These are phyloP conservation scores for Phialophora verrucosa DNA, from an alignment of 2,329 filamentous ascomycete genomes.

Conservation along the genomic window DNA sequence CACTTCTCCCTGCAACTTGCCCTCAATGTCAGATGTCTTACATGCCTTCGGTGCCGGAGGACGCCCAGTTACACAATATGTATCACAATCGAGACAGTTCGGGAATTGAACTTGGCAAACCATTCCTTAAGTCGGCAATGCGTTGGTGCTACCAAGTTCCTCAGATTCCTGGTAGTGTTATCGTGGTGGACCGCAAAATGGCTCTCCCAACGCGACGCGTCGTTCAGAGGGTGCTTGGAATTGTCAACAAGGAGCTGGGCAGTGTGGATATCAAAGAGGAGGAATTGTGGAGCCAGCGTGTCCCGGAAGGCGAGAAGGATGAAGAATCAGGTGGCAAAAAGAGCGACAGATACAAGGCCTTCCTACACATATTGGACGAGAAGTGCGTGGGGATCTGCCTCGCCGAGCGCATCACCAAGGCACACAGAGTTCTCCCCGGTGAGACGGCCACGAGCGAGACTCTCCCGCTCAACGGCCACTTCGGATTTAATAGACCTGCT, in stretches of 20 bases:
- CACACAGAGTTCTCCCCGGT: constrained; percentile 52
- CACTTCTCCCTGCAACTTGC: constrained; percentile 60
- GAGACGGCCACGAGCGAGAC: constrained; percentile 31
- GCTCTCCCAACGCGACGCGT: constrained; percentile 57
- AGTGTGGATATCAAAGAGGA: constrained; percentile 65
- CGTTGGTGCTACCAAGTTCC: constrained; percentile 59
- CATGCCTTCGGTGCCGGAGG: constrained; percentile 65
- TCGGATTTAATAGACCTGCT: constrained; percentile 20
- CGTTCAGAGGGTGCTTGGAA: constrained; percentile 63
- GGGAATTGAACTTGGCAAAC: constrained; percentile 66
- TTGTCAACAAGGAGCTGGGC: constrained; percentile 67
- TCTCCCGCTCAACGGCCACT: constrained; percentile 30
- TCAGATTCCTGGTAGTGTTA: constrained; percentile 59
- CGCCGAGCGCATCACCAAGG: constrained; percentile 65
- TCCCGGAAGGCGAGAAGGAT: constrained; percentile 43
- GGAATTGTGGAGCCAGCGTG: constrained; percentile 61
- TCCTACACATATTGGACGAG: constrained; percentile 64
- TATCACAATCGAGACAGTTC: constrained; percentile 67
- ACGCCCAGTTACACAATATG: constrained; percentile 66
- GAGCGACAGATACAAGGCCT: constrained; percentile 63
- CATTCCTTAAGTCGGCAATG: constrained; percentile 59
- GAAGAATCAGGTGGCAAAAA: constrained; percentile 40
- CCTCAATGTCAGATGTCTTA: constrained; percentile 70
- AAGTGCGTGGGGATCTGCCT: constrained; percentile 69
- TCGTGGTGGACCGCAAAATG: constrained; percentile 63